phyloP scores from a whole-genome alignment of 2,329 filamentous ascomycete genomes.

The Celoporthe dispersa region DNA sequence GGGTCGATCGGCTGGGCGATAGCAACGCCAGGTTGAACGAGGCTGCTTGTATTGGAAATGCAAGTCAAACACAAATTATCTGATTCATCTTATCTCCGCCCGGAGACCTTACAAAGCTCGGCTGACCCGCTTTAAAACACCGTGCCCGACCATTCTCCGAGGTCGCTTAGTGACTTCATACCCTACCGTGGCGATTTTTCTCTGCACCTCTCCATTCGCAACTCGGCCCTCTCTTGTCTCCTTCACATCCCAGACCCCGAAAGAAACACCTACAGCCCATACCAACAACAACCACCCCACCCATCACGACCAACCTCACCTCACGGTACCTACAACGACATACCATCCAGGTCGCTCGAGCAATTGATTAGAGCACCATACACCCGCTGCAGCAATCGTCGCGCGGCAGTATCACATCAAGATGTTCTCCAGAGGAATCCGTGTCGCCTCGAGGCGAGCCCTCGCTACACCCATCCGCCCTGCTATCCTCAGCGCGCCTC shows the following conservation, averaged over 20 bases:
- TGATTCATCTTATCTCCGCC: conserved; percentile 27
- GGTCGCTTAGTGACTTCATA: conserved; percentile 35
- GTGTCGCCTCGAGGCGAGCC: conserved; percentile 48
- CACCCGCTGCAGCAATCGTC: neutral
- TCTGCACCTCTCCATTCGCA: conserved; percentile 3
- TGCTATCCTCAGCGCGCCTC: conserved; percentile 42
- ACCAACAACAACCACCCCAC: neutral
- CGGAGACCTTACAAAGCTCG: conserved; percentile 2
- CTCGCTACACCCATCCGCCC: conserved; percentile 47
- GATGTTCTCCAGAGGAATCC: conserved; percentile 54
- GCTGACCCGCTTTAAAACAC: conserved; percentile 12
- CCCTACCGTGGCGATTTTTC: conserved; percentile 18
- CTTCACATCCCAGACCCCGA: neutral
- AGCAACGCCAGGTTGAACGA: neutral
- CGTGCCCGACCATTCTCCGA: conserved; percentile 34
- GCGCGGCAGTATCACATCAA: conserved; percentile 32
- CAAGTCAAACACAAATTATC: conserved; percentile 21
- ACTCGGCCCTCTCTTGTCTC: neutral
- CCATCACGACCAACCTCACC: conserved; percentile 6
- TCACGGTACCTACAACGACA: conserved; percentile 8
- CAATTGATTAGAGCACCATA: conserved; percentile 7
- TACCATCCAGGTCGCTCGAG: neutral
- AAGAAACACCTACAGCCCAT: neutral
- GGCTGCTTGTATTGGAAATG: conserved; percentile 13
- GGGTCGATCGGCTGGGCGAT: neutral